Evolutionary conservation across 208 protist species (phyloP).

Genomic region (Leishmania martiniquensis): DNA sequence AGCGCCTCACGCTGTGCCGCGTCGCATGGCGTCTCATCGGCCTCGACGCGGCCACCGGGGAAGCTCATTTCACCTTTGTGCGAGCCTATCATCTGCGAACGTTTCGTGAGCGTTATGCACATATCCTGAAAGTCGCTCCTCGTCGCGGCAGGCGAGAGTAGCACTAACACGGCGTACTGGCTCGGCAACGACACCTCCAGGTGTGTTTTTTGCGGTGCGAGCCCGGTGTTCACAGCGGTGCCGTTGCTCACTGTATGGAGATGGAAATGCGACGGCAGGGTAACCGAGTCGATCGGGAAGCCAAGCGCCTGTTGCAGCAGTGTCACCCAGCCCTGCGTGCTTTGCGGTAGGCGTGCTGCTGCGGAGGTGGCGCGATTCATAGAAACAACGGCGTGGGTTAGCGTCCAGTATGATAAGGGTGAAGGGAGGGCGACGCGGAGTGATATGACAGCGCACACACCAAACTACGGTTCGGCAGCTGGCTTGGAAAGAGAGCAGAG

Average conservation of each 20-base stretch:
- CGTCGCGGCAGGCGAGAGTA: slow-evolving; percentile 56
- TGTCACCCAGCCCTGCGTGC: slow-evolving; percentile 50
- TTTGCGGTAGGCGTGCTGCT: slow-evolving; percentile 51
- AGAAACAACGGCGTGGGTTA: too few relatives aligned
- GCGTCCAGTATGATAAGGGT: background rate
- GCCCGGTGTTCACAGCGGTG: slow-evolving; percentile 17
- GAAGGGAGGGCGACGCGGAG: too few relatives aligned
- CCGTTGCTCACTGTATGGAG: slow-evolving; percentile 30
- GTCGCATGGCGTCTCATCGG: slow-evolving; percentile 45
- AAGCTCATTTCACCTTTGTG: slow-evolving; percentile 87
- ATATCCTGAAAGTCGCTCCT: slow-evolving; percentile 69
- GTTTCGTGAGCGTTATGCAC: slow-evolving; percentile 88
- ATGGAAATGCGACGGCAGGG: slow-evolving; percentile 73
- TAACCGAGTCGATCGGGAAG: slow-evolving; percentile 41
- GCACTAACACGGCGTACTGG: slow-evolving; percentile 61
- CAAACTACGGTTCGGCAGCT: background rate
- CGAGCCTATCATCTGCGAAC: slow-evolving; percentile 51
- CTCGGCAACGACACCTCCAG: slow-evolving; percentile 5
- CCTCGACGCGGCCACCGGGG: slow-evolving; percentile 71
- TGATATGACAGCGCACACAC: background rate
- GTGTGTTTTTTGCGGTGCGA: slow-evolving; percentile 42
- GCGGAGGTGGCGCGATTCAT: background rate
- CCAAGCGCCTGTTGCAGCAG: slow-evolving; percentile 50
- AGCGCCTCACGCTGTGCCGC: slow-evolving; percentile 76
- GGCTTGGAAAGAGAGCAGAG: background rate